Base-by-base conservation (phyloP, 2,329 filamentous ascomycete species). In the Clarireedia sp. region DNA sequence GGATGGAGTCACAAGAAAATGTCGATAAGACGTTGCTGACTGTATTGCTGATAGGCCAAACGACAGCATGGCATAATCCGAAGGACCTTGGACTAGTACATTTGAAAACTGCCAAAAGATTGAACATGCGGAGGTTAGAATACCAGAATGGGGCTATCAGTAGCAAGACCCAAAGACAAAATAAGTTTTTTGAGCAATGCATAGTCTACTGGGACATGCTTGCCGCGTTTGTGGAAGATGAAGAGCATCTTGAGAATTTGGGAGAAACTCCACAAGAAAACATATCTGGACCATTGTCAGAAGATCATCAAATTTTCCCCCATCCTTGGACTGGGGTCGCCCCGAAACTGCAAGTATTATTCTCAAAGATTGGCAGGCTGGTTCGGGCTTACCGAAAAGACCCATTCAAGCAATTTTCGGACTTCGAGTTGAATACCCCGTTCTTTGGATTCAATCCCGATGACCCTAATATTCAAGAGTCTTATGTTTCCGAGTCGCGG, bases 21-120 rank as follows among this genome's bases (percentile, higher is more conserved):
- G 73, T 79, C 17, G 79, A 81, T 40, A 78, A 77, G 53, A 76
- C 78, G 0, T 71, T 83, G 9, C 63, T 84, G n/a, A 78, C 78
- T 3, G 70, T 83, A 29, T 73, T 83, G 41, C 74, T 84, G 62
- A 73, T 83, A 0, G 81, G 80, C 2, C 75, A 81, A 54, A 81
- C 78, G 1, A 79, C 80, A 5, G 77, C 77, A 37, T 84, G 81
- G 81, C 80, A 83, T 54, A 75, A 82, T 46, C 73, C 78, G 16
- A 74, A 70, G 40, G 78, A 79, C 49, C 70, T 83, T 4, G 81
- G 80, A 21, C 47, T 67, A 2, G 57, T 64, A 5, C 65, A 67
- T 54, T 21, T 67, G n/a, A 63, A 62, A 37, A 66, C 63, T 0
- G 65, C 65, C 9, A 66, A 67, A 49, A 58, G 63, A 23, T 29